phyloP scores from a whole-genome alignment of 257 asterid species.

The Linaria vulgaris region DNA sequence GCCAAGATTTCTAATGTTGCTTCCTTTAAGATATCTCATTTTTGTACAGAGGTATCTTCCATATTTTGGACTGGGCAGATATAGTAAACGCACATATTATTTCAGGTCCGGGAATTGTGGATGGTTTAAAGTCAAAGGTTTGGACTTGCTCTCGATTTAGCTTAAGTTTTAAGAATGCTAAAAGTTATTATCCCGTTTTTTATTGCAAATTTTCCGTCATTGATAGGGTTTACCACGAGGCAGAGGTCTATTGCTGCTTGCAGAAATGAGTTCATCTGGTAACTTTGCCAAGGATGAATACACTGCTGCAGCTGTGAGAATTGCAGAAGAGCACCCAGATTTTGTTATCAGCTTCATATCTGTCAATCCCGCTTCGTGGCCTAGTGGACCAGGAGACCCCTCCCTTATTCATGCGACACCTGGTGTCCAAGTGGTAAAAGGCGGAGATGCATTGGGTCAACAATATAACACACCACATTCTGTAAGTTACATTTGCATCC shows the following conservation, averaged over 20 bases:
- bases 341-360: conserved; percentile 97
- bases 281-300: conserved; percentile 89
- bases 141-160: conserved; percentile 15
- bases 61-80: conserved; percentile 94
- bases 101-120: conserved; percentile 97
- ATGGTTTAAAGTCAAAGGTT: conserved; percentile 91
- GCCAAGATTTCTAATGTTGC: conserved; percentile 5
- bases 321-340: conserved; percentile 90
- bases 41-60: conserved; percentile 74
- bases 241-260: conserved; percentile 83
- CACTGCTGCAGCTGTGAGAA: conserved; percentile 90
- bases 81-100: conserved; percentile 92
- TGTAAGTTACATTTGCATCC: conserved; percentile 48
- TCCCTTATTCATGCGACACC: conserved; percentile 91
- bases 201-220: conserved; percentile 26
- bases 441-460: conserved; percentile 94
- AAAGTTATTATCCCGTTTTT: conserved; percentile 8
- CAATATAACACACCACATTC: conserved; percentile 89
- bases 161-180: not conserved
- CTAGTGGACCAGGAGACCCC: conserved; percentile 75
- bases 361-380: conserved; percentile 93
- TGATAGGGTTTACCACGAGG: conserved; percentile 78
- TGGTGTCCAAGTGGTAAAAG: conserved; percentile 90
- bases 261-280: conserved; percentile 98
- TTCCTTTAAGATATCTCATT: conserved; percentile 27